These are phyloP conservation scores for Chaetomiaceae sp. DNA, from an alignment of 2,329 filamentous ascomycete genomes.

Conservation along the genomic window DNA sequence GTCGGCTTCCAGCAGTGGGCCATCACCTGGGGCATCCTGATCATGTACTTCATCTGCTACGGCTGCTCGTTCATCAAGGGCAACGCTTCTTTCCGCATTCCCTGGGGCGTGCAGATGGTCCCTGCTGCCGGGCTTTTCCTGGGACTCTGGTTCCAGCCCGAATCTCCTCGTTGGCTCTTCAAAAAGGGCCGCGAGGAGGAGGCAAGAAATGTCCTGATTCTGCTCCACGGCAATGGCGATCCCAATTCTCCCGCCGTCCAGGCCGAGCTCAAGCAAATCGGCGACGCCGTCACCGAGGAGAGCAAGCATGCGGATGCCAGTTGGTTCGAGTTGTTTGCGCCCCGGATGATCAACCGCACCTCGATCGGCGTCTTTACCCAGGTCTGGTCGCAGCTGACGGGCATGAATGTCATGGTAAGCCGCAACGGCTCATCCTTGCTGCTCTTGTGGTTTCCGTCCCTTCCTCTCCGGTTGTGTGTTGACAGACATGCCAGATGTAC, in stretches of 20 bases:
- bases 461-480: neutral
- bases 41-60: slow-evolving; percentile 48
- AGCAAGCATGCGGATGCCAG: slow-evolving; percentile 63
- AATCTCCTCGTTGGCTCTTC: slow-evolving; percentile 49
- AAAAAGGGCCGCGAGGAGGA: slow-evolving; percentile 46
- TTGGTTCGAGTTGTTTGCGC: slow-evolving; percentile 68
- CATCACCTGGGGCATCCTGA: slow-evolving; percentile 45
- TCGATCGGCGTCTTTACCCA: slow-evolving; percentile 68
- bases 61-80: slow-evolving; percentile 42
- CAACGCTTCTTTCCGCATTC: slow-evolving; percentile 45
- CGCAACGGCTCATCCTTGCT: no score
- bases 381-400: slow-evolving; percentile 71
- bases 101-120: slow-evolving; percentile 46
- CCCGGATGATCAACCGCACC: slow-evolving; percentile 69
- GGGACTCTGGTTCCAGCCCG: slow-evolving; percentile 42
- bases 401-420: slow-evolving; percentile 69
- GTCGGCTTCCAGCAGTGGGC: slow-evolving; percentile 44
- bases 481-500: slow-evolving; percentile 44
- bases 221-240: slow-evolving; percentile 63
- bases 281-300: slow-evolving; percentile 70
- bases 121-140: slow-evolving; percentile 41
- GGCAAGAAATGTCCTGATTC: slow-evolving; percentile 43
- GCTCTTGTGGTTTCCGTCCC: no score
- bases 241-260: slow-evolving; percentile 60
- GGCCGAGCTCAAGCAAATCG: slow-evolving; percentile 68